Conservation (phyloP, 805 yeast genomes). For the Yamadazyma insecticola region DNA sequence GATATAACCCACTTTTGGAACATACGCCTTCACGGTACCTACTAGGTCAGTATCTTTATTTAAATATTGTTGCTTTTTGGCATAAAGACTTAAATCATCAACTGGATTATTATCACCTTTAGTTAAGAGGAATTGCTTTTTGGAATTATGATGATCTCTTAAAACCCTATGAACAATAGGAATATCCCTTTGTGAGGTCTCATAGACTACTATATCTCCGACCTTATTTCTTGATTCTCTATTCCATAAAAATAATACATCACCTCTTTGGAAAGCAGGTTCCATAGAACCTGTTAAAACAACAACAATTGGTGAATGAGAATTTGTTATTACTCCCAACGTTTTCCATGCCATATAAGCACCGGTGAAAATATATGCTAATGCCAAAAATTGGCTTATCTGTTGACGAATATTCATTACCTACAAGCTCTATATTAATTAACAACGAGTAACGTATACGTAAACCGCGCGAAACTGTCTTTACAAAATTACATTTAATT, state of each 20-base stretch:
- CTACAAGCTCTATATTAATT: too few relatives aligned
- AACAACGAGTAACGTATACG: too few relatives aligned
- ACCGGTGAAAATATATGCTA: conserved; percentile 77
- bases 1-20: conserved; percentile 86
- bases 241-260: conserved; percentile 87
- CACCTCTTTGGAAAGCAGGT: conserved; percentile 99
- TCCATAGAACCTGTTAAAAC: conserved; percentile 99
- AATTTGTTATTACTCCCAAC: conserved; percentile 67
- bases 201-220: conserved; percentile 94
- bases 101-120: conserved; percentile 96
- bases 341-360: conserved; percentile 93
- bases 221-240: conserved; percentile 61
- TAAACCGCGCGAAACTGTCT: too few relatives aligned
- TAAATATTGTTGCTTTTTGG: conserved; percentile 68
- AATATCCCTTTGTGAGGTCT: conserved; percentile 68
- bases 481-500: too few relatives aligned
- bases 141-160: conserved; percentile 64
- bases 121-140: conserved; percentile 72
- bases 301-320: conserved; percentile 92
- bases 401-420: conserved; percentile 61
- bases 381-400: conserved; percentile 59
- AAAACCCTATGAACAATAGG: conserved; percentile 97
- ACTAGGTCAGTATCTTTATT: conserved; percentile 79
- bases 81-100: conserved; percentile 85
- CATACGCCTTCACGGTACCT: conserved; percentile 89